A percentile compares a stretch with the other conserved stretches of the same genome.
Conservation (phyloP, 768 basidiomycete genomes). For the Suillus paluster region DNA sequence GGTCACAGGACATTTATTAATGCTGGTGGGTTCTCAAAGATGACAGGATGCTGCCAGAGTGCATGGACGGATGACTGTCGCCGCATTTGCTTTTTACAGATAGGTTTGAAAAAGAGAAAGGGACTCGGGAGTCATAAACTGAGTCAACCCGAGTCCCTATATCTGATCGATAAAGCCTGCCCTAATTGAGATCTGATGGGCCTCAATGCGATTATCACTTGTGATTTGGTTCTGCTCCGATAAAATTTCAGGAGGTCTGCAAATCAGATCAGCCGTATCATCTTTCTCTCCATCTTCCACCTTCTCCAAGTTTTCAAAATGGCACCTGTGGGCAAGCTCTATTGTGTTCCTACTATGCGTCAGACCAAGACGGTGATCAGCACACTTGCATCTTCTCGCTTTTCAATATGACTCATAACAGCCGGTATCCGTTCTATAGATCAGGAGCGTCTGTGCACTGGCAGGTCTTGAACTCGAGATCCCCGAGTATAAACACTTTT, state of each 20-base stretch:
- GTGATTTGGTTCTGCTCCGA: constrained; percentile 17
- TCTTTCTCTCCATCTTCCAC: constrained; percentile 20
- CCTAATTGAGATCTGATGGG: constrained; percentile 15
- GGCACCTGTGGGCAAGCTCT: constrained; percentile 69
- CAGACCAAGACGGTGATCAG: constrained; percentile 51
- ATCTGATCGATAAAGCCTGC: constrained; percentile 35
- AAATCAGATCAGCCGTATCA: constrained; percentile 7
- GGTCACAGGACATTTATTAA: not conserved
- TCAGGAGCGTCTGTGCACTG: constrained; percentile 61
- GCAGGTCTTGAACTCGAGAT: constrained; percentile 61
- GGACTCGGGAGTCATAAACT: not conserved
- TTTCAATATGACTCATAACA: constrained; percentile 9
- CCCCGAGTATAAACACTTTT: constrained; percentile 57
- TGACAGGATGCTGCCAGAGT: no score
- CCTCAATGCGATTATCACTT: constrained; percentile 15
- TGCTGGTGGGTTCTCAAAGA: not conserved
- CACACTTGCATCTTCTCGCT: constrained; percentile 8
- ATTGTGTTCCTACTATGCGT: constrained; percentile 47
- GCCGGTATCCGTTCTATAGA: constrained; percentile 32
- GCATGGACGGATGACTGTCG: no score
- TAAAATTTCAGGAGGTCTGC: constrained; percentile 17
- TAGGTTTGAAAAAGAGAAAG: not conserved
- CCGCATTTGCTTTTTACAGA: no score
- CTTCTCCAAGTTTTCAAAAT: constrained; percentile 42
- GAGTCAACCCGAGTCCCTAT: not conserved